These are phyloP conservation scores for Mucor velutinosus DNA, from an alignment of 371 early-diverging fungal species.

Conservation along the genomic window DNA sequence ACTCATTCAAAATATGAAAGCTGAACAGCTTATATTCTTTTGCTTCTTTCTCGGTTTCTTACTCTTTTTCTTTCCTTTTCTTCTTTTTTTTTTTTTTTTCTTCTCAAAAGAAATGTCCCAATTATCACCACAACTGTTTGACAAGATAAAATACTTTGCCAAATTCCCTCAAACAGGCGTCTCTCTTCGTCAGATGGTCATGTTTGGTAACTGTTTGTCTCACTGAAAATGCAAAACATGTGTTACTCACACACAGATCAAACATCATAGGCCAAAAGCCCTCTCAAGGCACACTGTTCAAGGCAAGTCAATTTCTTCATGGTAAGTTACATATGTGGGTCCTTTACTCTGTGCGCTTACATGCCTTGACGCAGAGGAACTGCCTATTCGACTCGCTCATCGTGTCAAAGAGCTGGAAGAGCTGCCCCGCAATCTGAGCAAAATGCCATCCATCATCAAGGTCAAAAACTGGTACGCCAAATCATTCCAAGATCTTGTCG, in stretches of 20 bases:
- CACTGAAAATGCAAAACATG: neutral
- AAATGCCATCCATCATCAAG: conserved; percentile 86
- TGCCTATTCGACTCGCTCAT: conserved; percentile 94
- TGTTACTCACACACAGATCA: neutral
- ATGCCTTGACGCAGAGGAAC: conserved; percentile 63
- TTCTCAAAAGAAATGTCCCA: conserved; percentile 43
- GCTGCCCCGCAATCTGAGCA: conserved; percentile 82
- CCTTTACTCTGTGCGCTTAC: neutral
- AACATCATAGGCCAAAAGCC: conserved; percentile 74
- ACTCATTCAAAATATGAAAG: conserved; percentile 16
- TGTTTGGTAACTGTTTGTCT: conserved; percentile 28
- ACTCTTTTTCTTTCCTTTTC: conserved; percentile 1
- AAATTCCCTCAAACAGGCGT: conserved; percentile 92
- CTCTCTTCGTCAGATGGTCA: conserved; percentile 79
- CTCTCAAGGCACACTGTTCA: conserved; percentile 81
- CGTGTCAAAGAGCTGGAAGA: conserved; percentile 94
- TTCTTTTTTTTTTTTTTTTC: conserved; percentile 8
- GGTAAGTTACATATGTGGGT: conserved; percentile 33
- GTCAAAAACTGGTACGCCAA: conserved; percentile 97
- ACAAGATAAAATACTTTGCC: conserved; percentile 75
- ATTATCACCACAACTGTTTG: conserved; percentile 67
- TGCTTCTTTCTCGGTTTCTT: neutral
- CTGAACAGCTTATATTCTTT: neutral
- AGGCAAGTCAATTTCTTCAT: conserved; percentile 89
- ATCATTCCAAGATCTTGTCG: conserved; percentile 77